Evolutionary conservation across 2,329 filamentous ascomycete genomes (phyloP).

Genomic region (Eutypella sp.): DNA sequence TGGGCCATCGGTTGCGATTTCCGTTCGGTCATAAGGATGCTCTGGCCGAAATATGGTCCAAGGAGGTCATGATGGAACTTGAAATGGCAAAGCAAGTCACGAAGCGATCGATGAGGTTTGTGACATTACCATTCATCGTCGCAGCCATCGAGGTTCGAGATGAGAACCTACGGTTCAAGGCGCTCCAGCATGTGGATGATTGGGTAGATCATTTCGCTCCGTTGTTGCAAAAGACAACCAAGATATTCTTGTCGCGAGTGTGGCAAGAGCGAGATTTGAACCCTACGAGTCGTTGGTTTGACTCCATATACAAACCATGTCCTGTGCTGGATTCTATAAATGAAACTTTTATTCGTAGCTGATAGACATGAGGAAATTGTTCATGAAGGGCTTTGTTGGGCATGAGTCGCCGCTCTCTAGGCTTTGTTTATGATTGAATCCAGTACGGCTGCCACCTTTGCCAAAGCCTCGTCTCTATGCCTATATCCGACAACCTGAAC

Average conservation of each 20-base stretch:
- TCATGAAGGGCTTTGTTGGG: not conserved
- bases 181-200: conserved; percentile 15
- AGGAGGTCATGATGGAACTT: conserved; percentile 22
- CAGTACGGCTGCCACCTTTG: conserved; percentile 18
- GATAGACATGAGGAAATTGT: not conserved
- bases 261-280: conserved; percentile 22
- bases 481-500: conserved; percentile 28
- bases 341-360: not conserved
- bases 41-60: conserved; percentile 21
- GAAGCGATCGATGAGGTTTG: conserved; percentile 15
- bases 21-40: conserved; percentile 18
- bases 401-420: not conserved
- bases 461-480: conserved; percentile 24
- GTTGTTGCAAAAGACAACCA: conserved; percentile 17
- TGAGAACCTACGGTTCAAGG: conserved; percentile 6
- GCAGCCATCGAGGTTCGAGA: conserved; percentile 20
- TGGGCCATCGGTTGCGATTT: conserved; percentile 19
- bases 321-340: conserved; percentile 13
- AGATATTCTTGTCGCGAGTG: conserved; percentile 18
- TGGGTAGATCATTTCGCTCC: conserved; percentile 19
- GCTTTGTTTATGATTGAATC: conserved; percentile 19
- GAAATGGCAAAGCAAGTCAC: conserved; percentile 17
- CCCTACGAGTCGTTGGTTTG: conserved; percentile 17
- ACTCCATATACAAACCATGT: conserved; percentile 21
- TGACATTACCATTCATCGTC: conserved; percentile 23